Evolutionary conservation across 2,329 filamentous ascomycete genomes (phyloP).

Genomic region (Corynespora cassiicola): DNA sequence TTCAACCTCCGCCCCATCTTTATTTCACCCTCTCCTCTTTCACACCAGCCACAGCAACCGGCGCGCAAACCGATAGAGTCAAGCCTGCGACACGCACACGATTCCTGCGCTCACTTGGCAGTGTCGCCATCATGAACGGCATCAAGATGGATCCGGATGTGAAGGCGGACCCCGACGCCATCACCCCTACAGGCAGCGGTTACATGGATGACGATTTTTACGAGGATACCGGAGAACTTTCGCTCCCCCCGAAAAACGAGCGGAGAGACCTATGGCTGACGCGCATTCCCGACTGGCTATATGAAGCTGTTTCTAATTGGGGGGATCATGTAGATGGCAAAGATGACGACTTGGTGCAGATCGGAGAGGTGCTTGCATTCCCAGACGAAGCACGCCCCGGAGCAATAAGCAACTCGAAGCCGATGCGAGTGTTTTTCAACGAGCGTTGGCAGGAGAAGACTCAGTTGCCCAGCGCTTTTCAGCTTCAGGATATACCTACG

Average conservation of each 20-base stretch:
- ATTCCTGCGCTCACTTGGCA: constrained; percentile 1
- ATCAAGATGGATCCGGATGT: constrained; percentile 48
- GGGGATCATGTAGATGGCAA: constrained; percentile 40
- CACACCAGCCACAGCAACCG: constrained; percentile 5
- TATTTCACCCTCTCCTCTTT: constrained; percentile 3
- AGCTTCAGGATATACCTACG: constrained; percentile 66
- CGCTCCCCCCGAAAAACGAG: constrained; percentile 33
- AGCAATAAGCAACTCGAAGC: constrained; percentile 32
- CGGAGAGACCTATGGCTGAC: constrained; percentile 44
- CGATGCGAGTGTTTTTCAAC: constrained; percentile 73
- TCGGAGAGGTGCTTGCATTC: constrained; percentile 43
- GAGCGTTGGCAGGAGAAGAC: constrained; percentile 71
- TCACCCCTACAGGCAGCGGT: constrained; percentile 31
- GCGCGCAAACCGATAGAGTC: too few species aligned
- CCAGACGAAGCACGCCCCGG: constrained; percentile 24
- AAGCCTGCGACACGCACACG: not conserved
- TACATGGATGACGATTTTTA: constrained; percentile 51
- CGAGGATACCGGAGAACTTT: constrained; percentile 53
- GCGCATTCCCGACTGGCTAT: constrained; percentile 48
- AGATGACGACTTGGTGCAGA: constrained; percentile 46
- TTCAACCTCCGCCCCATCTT: not conserved
- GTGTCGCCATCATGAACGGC: constrained; percentile 41
- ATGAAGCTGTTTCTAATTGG: constrained; percentile 44
- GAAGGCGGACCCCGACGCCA: constrained; percentile 43
- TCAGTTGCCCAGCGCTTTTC: constrained; percentile 85